A percentile compares a stretch with the other conserved stretches of the same genome.
Conservation (phyloP, 2,329 filamentous ascomycete genomes). For the Aspergillus floridensis region DNA sequence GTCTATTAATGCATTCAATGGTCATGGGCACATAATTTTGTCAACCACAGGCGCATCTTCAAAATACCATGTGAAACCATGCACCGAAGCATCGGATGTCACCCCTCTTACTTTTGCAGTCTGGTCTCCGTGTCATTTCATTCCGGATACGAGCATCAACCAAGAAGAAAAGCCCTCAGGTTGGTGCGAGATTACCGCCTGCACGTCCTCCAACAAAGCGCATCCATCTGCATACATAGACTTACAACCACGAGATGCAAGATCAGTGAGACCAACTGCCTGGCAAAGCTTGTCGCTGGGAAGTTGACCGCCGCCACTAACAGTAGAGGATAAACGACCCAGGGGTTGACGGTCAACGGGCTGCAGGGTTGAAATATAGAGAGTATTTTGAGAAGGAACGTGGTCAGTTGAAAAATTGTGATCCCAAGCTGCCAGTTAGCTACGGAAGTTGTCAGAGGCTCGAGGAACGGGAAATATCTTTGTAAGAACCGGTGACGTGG, state of each 20-base stretch:
- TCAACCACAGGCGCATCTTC: neutral
- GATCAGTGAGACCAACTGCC: slow-evolving; percentile 43
- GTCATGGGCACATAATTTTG: neutral
- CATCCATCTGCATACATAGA: slow-evolving; percentile 36
- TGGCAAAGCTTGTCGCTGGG: slow-evolving; percentile 32
- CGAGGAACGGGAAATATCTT: slow-evolving; percentile 17
- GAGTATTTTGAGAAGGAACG: slow-evolving; percentile 69
- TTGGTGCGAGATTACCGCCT: neutral
- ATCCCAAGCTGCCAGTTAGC: slow-evolving; percentile 33
- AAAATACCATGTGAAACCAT: neutral
- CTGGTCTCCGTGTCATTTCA: neutral
- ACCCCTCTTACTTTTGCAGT: neutral
- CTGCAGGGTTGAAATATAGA: slow-evolving; percentile 67
- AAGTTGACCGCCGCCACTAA: slow-evolving; percentile 66
- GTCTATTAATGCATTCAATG: neutral
- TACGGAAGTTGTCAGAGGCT: slow-evolving; percentile 14
- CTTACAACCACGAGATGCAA: slow-evolving; percentile 49
- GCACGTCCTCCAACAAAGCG: slow-evolving; percentile 12
- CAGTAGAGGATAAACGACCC: slow-evolving; percentile 66
- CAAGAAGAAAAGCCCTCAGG: neutral
- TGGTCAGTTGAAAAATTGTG: slow-evolving; percentile 51
- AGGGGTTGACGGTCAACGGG: slow-evolving; percentile 65
- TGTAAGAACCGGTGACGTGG: slow-evolving; percentile 27
- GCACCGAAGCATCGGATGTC: neutral
- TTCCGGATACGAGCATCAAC: neutral